phyloP scores from a whole-genome alignment of 2,329 filamentous ascomycete genomes.

The Chrysoporthe austroafricana region DNA sequence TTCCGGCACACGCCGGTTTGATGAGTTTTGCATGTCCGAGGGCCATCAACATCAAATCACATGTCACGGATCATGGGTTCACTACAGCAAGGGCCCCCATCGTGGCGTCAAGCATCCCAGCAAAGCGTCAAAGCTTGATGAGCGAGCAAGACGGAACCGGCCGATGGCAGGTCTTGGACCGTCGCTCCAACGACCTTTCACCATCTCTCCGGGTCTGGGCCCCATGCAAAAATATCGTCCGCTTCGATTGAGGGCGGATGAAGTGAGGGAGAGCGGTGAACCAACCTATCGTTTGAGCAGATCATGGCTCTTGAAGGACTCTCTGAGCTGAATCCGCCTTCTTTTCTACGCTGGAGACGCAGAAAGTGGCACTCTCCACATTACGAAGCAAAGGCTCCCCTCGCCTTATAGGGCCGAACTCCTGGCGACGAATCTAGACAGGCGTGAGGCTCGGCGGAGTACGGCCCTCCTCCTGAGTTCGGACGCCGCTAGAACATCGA shows the following conservation, averaged over 20 bases:
- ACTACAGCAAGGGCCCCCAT: background rate
- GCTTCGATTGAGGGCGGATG: background rate
- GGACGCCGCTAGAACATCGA: background rate
- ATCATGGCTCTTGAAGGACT: too few species aligned
- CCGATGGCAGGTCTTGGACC: constrained; percentile 14
- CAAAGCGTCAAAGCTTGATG: constrained; percentile 16
- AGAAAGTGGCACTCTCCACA: background rate
- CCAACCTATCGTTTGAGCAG: too few species aligned
- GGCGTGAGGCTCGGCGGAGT: constrained; percentile 7
- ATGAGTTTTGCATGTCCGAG: background rate
- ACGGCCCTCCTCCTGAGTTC: background rate
- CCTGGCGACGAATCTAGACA: background rate
- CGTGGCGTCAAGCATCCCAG: constrained; percentile 16
- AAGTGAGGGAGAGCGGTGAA: background rate
- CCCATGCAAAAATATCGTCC: background rate
- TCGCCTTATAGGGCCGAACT: background rate
- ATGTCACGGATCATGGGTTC: background rate
- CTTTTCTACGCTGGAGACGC: background rate
- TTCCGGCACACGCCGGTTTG: background rate
- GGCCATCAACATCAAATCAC: background rate
- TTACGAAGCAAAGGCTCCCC: background rate
- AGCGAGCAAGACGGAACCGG: constrained; percentile 23
- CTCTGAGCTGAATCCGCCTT: background rate
- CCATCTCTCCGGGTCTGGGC: background rate
- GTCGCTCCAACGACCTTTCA: background rate